Evolutionary conservation across 148 eudicot species (phyloP).

Genomic region (Salicornia ramosissima): DNA sequence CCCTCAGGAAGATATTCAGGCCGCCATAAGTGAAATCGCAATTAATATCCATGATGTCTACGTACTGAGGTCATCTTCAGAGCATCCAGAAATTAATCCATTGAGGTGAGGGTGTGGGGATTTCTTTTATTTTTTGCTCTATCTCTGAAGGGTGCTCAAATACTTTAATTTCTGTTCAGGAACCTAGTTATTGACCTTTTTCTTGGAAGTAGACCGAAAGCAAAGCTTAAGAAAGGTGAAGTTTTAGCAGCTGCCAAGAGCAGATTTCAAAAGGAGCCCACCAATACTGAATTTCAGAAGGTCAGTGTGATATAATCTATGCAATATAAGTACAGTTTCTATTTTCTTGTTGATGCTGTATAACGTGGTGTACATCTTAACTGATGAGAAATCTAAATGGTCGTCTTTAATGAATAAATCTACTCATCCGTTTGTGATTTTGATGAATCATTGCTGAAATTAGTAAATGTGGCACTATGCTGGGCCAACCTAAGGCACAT

Average conservation of each 20-base stretch:
- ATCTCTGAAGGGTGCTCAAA: neutral
- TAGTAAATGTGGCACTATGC: no score
- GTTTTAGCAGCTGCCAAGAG: constrained; percentile 71
- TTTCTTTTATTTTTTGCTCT: neutral
- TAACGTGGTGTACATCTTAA: neutral
- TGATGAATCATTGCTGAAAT: no score
- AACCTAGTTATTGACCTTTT: constrained; percentile 62
- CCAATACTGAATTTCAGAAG: constrained; percentile 56
- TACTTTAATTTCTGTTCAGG: constrained; percentile 36
- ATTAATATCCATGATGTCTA: constrained; percentile 60
- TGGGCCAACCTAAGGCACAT: no score
- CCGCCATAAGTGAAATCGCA: constrained; percentile 55
- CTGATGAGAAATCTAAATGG: neutral
- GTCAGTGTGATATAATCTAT: constrained; percentile 27
- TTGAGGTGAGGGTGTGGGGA: constrained; percentile 42
- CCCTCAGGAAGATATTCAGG: constrained; percentile 59
- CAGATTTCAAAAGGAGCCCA: constrained; percentile 51
- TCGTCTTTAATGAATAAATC: no score
- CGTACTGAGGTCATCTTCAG: constrained; percentile 60
- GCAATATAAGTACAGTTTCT: neutral
- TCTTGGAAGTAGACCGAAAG: constrained; percentile 59
- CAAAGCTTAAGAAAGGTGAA: constrained; percentile 67
- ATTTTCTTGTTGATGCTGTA: neutral
- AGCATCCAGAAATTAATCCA: constrained; percentile 52
- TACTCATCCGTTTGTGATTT: no score